A percentile compares a stretch with the other conserved stretches of the same genome.
Conservation (phyloP, 768 basidiomycete species). For the Russula vinacea region DNA sequence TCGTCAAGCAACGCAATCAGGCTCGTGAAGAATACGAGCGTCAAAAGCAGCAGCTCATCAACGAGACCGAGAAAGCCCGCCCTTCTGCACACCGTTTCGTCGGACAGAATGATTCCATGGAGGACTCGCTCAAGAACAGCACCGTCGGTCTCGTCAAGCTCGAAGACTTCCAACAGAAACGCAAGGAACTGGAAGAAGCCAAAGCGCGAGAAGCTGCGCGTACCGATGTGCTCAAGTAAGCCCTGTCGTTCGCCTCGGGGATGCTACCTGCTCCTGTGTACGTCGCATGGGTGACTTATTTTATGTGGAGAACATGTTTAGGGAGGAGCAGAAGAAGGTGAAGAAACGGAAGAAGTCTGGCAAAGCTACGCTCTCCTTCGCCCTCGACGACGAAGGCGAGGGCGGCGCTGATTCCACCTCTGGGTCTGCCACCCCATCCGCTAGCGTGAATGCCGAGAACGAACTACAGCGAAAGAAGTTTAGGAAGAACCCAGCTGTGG, state of each 20-base stretch:
- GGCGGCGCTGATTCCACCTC: constrained; percentile 44
- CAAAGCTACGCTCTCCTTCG: constrained; percentile 90
- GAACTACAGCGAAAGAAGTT: constrained; percentile 73
- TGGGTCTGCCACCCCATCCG: constrained; percentile 38
- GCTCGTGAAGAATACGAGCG: constrained; percentile 80
- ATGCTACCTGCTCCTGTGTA: constrained; percentile 18
- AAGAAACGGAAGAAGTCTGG: constrained; percentile 93
- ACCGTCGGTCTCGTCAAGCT: constrained; percentile 90
- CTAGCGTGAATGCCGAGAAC: constrained; percentile 40
- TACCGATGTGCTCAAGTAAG: constrained; percentile 85
- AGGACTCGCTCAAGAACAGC: constrained; percentile 84
- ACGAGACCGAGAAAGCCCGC: constrained; percentile 89
- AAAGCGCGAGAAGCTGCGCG: constrained; percentile 86
- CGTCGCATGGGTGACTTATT: constrained; percentile 56
- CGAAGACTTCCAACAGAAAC: constrained; percentile 87
- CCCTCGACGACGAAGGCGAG: constrained; percentile 75
- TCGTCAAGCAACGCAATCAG: constrained; percentile 76
- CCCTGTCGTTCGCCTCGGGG: constrained; percentile 33
- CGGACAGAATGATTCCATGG: constrained; percentile 91
- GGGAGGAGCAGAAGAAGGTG: constrained; percentile 76
- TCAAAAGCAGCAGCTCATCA: constrained; percentile 75
- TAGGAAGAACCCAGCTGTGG: constrained; percentile 93
- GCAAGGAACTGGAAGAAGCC: constrained; percentile 88
- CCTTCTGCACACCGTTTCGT: constrained; percentile 87
- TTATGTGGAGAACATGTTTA: constrained; percentile 80